A percentile compares a stretch with the other conserved stretches of the same genome.
These are phyloP conservation scores for Macrocystidia cucumis DNA, from an alignment of 1,284 basidiomycete genomes.

Conservation along the genomic window DNA sequence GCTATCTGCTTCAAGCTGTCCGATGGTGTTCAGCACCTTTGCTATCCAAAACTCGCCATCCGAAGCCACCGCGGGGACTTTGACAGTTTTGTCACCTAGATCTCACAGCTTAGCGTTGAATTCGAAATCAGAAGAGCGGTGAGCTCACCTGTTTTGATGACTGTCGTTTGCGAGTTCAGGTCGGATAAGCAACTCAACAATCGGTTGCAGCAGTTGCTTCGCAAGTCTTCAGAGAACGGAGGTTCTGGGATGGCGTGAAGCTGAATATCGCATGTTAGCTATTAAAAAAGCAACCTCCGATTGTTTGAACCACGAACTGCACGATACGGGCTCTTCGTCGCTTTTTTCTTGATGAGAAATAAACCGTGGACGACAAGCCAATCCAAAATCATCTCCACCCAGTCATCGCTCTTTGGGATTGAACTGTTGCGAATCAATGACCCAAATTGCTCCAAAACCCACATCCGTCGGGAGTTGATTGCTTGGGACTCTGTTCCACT, in stretches of 20 bases:
- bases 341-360: constrained; percentile 71
- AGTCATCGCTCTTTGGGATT: constrained; percentile 77
- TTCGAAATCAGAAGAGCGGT: neutral
- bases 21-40: constrained; percentile 58
- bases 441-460: constrained; percentile 86
- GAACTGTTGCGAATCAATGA: constrained; percentile 74
- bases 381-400: constrained; percentile 70
- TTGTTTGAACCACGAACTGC: constrained; percentile 42
- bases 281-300: neutral
- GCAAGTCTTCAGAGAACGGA: constrained; percentile 65
- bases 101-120: neutral
- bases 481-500: constrained; percentile 42
- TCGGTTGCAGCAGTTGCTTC: constrained; percentile 58
- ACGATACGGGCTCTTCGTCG: constrained; percentile 54
- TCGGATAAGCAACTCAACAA: constrained; percentile 75
- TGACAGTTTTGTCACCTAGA: constrained; percentile 40
- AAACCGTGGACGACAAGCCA: constrained; percentile 83
- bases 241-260: constrained; percentile 59
- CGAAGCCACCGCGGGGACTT: constrained; percentile 53
- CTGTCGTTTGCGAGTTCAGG: constrained; percentile 51
- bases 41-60: constrained; percentile 80
- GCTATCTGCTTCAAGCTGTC: constrained; percentile 53
- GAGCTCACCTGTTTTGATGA: constrained; percentile 40
- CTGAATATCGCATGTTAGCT: constrained; percentile 27
- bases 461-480: constrained; percentile 53